phyloP scores from a whole-genome alignment of 2,329 filamentous ascomycete genomes.

The Colletotrichum incanum region DNA sequence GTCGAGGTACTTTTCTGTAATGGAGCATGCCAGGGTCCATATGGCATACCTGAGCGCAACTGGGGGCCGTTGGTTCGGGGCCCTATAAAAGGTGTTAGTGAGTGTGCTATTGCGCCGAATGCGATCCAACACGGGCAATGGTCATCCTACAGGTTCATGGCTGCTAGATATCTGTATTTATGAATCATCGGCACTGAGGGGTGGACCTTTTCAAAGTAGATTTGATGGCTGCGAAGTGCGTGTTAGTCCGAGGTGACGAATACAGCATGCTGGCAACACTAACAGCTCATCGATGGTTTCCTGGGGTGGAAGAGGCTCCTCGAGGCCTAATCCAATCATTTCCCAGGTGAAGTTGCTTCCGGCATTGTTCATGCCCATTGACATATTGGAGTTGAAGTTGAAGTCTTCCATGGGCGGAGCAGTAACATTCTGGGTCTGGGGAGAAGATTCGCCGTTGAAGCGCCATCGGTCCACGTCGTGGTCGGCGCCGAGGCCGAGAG shows the following conservation, averaged over 20 bases:
- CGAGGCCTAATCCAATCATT: constrained; percentile 73
- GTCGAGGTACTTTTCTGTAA: constrained; percentile 84
- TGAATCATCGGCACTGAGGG: constrained; percentile 91
- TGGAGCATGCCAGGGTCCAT: constrained; percentile 93
- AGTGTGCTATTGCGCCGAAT: neutral
- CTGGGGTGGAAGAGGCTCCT: constrained; percentile 72
- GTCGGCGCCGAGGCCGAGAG: constrained; percentile 63
- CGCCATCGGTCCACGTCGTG: constrained; percentile 70
- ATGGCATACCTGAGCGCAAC: constrained; percentile 93
- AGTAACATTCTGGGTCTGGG: constrained; percentile 53
- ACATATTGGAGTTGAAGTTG: constrained; percentile 67
- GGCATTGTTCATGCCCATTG: constrained; percentile 66
- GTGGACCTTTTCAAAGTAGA: constrained; percentile 94
- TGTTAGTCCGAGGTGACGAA: constrained; percentile 29
- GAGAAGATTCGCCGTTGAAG: constrained; percentile 70
- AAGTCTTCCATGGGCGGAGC: constrained; percentile 67
- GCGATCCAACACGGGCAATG: neutral
- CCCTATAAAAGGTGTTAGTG: constrained; percentile 57
- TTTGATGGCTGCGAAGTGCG: constrained; percentile 73
- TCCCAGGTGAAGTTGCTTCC: constrained; percentile 84
- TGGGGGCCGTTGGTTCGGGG: constrained; percentile 88
- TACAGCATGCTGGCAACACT: constrained; percentile 47
- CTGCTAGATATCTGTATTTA: constrained; percentile 86
- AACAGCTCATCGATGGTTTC: constrained; percentile 86
- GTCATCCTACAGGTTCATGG: constrained; percentile 81